Conservation (phyloP, 2,329 filamentous ascomycete genomes). For the Paecilomyces sp. region DNA sequence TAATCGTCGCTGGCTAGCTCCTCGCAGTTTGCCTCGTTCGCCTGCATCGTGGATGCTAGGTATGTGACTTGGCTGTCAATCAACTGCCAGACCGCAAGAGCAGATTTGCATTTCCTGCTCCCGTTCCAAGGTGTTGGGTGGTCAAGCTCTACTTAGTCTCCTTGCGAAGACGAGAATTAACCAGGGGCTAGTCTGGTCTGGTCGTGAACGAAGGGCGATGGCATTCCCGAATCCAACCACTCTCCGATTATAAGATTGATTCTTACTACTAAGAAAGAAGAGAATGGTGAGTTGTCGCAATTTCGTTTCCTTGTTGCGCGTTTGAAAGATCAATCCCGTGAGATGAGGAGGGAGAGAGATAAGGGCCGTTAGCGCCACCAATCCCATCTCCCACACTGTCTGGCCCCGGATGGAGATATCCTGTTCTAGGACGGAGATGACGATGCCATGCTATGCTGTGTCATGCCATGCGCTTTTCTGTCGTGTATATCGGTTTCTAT, state of each 20-base stretch:
- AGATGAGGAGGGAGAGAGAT: neutral
- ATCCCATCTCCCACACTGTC: neutral
- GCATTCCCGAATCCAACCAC: neutral
- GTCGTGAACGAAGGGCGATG: neutral
- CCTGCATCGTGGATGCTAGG: neutral
- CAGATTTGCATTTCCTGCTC: neutral
- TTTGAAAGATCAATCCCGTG: neutral
- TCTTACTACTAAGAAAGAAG: neutral
- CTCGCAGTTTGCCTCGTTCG: neutral
- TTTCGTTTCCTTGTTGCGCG: neutral
- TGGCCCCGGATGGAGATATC: neutral
- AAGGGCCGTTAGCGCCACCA: neutral
- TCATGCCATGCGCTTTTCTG: no score
- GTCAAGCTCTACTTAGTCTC: neutral
- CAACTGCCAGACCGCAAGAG: neutral
- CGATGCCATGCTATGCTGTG: neutral
- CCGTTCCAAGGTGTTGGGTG: neutral
- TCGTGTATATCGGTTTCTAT: neutral
- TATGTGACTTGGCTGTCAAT: neutral
- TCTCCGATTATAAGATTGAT: neutral
- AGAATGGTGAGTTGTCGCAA: neutral
- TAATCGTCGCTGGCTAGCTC: neutral
- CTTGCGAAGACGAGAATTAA: neutral
- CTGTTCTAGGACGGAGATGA: neutral
- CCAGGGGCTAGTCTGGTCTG: neutral